phyloP scores from a whole-genome alignment of 2,329 filamentous ascomycete species.

The Colletotrichum somersetense region DNA sequence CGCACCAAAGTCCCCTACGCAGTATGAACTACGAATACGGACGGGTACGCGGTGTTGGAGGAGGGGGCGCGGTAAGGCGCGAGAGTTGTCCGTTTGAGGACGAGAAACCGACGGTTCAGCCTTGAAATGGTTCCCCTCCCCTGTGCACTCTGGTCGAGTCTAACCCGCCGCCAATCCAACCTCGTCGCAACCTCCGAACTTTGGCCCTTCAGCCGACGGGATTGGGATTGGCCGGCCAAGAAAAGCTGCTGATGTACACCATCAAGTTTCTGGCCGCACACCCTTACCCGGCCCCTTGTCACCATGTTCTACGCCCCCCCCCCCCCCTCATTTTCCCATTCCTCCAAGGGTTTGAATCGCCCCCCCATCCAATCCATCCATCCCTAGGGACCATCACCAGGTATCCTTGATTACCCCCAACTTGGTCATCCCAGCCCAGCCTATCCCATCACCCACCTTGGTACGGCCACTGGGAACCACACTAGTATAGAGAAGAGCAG shows the following conservation, averaged over 20 bases:
- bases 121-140: background rate
- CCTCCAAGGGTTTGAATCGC: conserved; percentile 27
- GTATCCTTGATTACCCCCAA: conserved; percentile 39
- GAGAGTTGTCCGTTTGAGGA: conserved; percentile 3
- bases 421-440: conserved; percentile 33
- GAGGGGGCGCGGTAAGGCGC: background rate
- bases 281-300: conserved; percentile 24
- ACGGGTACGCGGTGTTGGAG: background rate
- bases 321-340: conserved; percentile 22
- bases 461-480: conserved; percentile 14
- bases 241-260: conserved; percentile 39
- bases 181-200: conserved; percentile 22
- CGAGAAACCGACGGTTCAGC: conserved; percentile 1
- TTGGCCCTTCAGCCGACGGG: conserved; percentile 24
- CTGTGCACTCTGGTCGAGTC: conserved; percentile 6
- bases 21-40: background rate
- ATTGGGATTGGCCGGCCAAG: conserved; percentile 37
- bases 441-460: conserved; percentile 24
- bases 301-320: conserved; percentile 22
- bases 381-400: conserved; percentile 34
- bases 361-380: conserved; percentile 20
- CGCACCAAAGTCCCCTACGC: background rate
- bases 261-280: conserved; percentile 29
- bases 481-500: conserved; percentile 17
- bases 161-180: conserved; percentile 20